Percentiles rank a stretch among this genome's conserved stretches.
Evolutionary conservation across 2,329 filamentous ascomycete species (phyloP).

Genomic region (Biscogniauxia sp.): DNA sequence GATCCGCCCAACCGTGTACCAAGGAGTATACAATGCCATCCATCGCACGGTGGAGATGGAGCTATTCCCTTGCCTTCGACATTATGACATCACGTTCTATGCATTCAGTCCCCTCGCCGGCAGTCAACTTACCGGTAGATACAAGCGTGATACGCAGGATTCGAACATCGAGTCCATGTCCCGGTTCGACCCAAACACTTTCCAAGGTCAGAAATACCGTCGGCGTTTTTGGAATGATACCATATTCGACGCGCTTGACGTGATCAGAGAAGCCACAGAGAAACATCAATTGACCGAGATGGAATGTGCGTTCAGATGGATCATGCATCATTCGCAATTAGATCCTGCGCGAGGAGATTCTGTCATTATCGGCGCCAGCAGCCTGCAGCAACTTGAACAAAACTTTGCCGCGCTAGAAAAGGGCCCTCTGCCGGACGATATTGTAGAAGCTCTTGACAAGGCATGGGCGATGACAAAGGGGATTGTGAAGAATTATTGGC

Average conservation of each 20-base stretch:
- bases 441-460: constrained; percentile 1
- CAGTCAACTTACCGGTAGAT: constrained; percentile 44
- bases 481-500: too few relatives aligned
- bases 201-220: not conserved
- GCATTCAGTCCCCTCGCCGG: constrained; percentile 43
- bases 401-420: constrained; percentile 1
- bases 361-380: constrained; percentile 3
- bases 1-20: constrained; percentile 43
- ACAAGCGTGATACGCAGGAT: constrained; percentile 14
- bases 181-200: constrained; percentile 32
- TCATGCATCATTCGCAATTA: not conserved
- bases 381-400: constrained; percentile 1
- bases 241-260: constrained; percentile 1
- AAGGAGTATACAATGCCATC: constrained; percentile 33
- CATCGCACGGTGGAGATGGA: constrained; percentile 38
- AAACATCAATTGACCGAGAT: constrained; percentile 1
- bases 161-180: constrained; percentile 27
- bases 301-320: constrained; percentile 2
- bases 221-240: not conserved
- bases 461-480: constrained; percentile 1
- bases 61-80: constrained; percentile 40
- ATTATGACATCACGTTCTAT: constrained; percentile 42
- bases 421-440: constrained; percentile 1
- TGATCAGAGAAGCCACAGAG: constrained; percentile 1
- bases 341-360: not conserved